Base-by-base conservation (phyloP, 306 rosid genomes). In the Fragaria ananassa region DNA sequence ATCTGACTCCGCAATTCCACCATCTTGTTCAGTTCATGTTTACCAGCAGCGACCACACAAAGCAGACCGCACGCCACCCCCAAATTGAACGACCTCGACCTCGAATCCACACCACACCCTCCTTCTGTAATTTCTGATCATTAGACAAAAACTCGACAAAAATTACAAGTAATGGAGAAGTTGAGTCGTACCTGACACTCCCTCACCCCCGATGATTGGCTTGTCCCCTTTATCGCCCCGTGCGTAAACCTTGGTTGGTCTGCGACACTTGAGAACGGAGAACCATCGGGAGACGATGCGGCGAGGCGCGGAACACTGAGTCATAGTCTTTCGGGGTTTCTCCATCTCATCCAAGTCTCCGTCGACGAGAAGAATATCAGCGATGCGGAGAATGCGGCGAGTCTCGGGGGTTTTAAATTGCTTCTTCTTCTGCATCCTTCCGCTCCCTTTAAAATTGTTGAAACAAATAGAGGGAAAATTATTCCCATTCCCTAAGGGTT, bases 21-120 rank as follows among this genome's bases (percentile, higher is more conserved):
- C 89, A 89, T 89, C 84, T 89, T 92, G 10, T 76, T 79, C 14
- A 89, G 81, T 72, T 92, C 99, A 56, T 88, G 86, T 83, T 86
- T 90, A 80, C 89, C 85, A 4, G 93, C 85, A 47, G 87, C 90
- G 25, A 89, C 73, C 62, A 95, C 82, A 83, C 82, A 89, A 23
- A 95, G 53, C 79, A 92, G 81, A 74, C 97, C 92, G 54, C 89
- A 90, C 42, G 92, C 92, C 80, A 92, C 87, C 70, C 97, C 97
- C 83, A 92, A 75, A 84, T 90, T 95, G 83, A 95, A 90, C 53
- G 90, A 87, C 10, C 35, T 21, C 4, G 82, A 51, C 6, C 35
- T 14, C 14, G 82, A 51, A 76, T 84, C 88, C 68, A 72, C 79
- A 76, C 86, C 79, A 58, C 65, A 60, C 19, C 45, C 78, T 19